Evolutionary conservation across 805 yeast genomes (phyloP).

Genomic region (Candida tallmaniae): DNA sequence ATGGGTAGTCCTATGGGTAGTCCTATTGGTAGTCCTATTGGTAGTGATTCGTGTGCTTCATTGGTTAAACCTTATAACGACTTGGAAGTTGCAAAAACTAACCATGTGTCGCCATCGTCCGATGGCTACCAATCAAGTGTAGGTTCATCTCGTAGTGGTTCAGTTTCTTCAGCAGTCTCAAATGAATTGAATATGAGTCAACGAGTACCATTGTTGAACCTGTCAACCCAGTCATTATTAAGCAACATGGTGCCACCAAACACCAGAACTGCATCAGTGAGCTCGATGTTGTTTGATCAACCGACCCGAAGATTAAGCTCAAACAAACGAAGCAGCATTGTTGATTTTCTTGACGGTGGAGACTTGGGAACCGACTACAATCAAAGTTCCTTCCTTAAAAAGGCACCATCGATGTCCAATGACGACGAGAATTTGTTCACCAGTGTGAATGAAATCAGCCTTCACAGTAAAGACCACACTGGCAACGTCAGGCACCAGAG

Average conservation of each 20-base stretch:
- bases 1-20: constrained; percentile 1
- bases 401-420: constrained; percentile 19
- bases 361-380: constrained; percentile 19
- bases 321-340: constrained; percentile 14
- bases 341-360: constrained; percentile 22
- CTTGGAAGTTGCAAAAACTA: background rate
- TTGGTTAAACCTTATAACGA: background rate
- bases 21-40: constrained; percentile 2
- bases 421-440: background rate
- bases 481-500: constrained; percentile 13
- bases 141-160: constrained; percentile 17
- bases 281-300: constrained; percentile 19
- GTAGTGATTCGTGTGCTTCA: background rate
- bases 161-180: constrained; percentile 17
- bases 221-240: constrained; percentile 21
- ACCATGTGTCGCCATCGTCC: background rate
- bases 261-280: constrained; percentile 20
- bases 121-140: constrained; percentile 9
- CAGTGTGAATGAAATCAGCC: constrained; percentile 1
- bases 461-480: background rate
- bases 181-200: constrained; percentile 22
- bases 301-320: constrained; percentile 16
- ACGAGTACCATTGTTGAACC: constrained; percentile 25
- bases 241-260: constrained; percentile 4
- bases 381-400: constrained; percentile 18